Conservation (phyloP, 2,329 filamentous ascomycete species). For the Geoglossum cookeanum region DNA sequence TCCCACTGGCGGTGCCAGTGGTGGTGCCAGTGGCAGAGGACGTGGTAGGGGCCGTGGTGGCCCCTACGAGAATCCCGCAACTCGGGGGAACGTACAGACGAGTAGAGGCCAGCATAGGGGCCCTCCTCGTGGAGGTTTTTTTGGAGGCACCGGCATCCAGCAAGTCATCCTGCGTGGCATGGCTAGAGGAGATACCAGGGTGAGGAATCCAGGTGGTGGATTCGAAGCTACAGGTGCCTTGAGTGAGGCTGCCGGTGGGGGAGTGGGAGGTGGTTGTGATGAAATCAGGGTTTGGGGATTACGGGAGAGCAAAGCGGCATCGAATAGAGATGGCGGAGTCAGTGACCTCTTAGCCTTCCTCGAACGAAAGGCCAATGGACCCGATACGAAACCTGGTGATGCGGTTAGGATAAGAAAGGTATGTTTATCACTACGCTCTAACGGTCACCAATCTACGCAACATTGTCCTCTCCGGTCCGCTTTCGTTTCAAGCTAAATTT, state of each 20-base stretch:
- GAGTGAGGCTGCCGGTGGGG: conserved; percentile 13
- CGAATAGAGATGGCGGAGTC: conserved; percentile 46
- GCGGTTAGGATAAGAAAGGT: conserved; percentile 56
- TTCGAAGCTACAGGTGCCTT: neutral
- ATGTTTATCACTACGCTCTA: conserved; percentile 34
- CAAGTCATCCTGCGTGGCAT: conserved; percentile 9
- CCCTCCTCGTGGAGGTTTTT: conserved; percentile 4
- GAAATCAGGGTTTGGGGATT: conserved; percentile 37
- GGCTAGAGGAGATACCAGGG: conserved; percentile 15
- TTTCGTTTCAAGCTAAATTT: conserved; percentile 24
- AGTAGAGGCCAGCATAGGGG: neutral
- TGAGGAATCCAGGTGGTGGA: conserved; percentile 8
- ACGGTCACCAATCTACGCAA: conserved; percentile 22
- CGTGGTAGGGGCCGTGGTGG: conserved; percentile 17
- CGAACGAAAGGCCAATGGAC: conserved; percentile 45
- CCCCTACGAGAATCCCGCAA: conserved; percentile 5
- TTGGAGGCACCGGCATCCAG: conserved; percentile 8
- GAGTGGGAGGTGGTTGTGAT: conserved; percentile 13
- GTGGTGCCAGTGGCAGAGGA: conserved; percentile 11
- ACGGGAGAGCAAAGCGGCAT: conserved; percentile 47
- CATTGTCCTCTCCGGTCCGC: conserved; percentile 19
- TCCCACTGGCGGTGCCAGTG: conserved; percentile 14
- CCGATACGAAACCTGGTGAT: conserved; percentile 25
- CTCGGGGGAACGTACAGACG: neutral
- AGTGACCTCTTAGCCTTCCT: conserved; percentile 46